Conservation (phyloP, 1,139 yeast species). For the Suhomyces bokatorum region DNA sequence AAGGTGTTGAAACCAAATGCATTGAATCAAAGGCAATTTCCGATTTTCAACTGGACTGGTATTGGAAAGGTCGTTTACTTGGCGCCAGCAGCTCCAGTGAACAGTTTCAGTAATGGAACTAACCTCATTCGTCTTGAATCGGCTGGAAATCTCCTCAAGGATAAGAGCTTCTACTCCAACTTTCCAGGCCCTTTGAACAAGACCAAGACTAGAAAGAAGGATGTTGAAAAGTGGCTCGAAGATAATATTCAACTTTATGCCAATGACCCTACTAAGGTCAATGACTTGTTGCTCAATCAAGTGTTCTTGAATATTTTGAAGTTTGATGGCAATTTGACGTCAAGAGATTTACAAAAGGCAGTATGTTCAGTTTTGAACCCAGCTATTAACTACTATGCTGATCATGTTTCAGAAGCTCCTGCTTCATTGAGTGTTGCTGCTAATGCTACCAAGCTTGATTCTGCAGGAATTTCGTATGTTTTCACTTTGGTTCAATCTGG, state of each 20-base stretch:
- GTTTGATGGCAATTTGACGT: conserved; percentile 32
- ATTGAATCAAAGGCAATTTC: conserved; percentile 62
- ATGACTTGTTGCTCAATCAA: conserved; percentile 34
- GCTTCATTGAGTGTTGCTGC: conserved; percentile 15
- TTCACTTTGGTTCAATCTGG: conserved; percentile 58
- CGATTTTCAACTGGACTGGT: conserved; percentile 72
- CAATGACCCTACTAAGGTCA: conserved; percentile 12
- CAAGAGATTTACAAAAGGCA: conserved; percentile 27
- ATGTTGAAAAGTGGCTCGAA: conserved; percentile 62
- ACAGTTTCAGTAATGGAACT: conserved; percentile 13
- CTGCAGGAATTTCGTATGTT: conserved; percentile 35
- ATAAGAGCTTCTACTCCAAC: conserved; percentile 20
- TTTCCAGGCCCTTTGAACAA: conserved; percentile 70
- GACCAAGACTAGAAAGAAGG: conserved; percentile 58
- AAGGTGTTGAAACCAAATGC: conserved; percentile 38
- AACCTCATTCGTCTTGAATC: conserved; percentile 21
- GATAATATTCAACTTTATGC: conserved; percentile 20
- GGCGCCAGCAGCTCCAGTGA: conserved; percentile 26
- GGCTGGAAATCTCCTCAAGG: conserved; percentile 21
- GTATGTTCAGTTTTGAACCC: conserved; percentile 39
- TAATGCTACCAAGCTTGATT: conserved; percentile 39
- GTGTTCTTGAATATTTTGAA: conserved; percentile 29
- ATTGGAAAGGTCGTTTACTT: conserved; percentile 32
- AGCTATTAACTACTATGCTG: conserved; percentile 26
- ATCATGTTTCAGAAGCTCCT: conserved; percentile 6